Evolutionary conservation across 2,329 filamentous ascomycete genomes (phyloP).

Genomic region (Diaporthe ampelina): DNA sequence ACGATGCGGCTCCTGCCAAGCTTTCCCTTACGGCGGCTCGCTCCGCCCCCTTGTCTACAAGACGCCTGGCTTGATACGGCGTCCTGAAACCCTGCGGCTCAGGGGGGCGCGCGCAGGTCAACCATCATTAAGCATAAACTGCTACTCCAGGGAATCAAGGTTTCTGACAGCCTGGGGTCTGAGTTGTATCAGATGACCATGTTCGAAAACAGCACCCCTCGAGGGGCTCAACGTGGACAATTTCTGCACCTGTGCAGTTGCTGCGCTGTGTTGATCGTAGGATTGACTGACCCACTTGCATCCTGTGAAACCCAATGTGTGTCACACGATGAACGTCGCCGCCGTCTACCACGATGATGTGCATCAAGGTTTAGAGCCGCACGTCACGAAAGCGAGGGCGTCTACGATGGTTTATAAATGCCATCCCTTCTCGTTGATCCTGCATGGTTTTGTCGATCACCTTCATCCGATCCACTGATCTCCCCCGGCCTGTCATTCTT

Average conservation of each 20-base stretch:
- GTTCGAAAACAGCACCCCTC: conserved; percentile 6
- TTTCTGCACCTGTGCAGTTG: neutral
- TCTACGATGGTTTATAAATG: conserved; percentile 13
- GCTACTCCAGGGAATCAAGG: conserved; percentile 21
- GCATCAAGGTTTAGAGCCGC: neutral
- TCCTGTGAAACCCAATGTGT: conserved; percentile 33
- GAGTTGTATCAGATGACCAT: conserved; percentile 16
- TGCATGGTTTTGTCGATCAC: neutral
- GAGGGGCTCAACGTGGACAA: conserved; percentile 5
- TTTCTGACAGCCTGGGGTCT: conserved; percentile 16
- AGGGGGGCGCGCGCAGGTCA: conserved; percentile 8
- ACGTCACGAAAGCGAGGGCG: neutral
- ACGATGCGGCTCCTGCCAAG: conserved; percentile 31
- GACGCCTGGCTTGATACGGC: conserved; percentile 2
- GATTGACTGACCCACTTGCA: neutral
- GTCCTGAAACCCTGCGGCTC: conserved; percentile 30
- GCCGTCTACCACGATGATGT: conserved; percentile 10
- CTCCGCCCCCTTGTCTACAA: conserved; percentile 16
- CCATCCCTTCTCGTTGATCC: conserved; percentile 25
- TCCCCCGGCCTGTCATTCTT: conserved; percentile 27
- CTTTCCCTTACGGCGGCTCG: conserved; percentile 13
- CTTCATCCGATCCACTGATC: conserved; percentile 28
- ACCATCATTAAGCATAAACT: conserved; percentile 23
- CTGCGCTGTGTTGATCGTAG: neutral
- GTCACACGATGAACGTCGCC: conserved; percentile 11